Percentiles rank a stretch among this genome's conserved stretches.
phyloP scores from a whole-genome alignment of 2,329 filamentous ascomycete species.

The Venturia aucupariae region DNA sequence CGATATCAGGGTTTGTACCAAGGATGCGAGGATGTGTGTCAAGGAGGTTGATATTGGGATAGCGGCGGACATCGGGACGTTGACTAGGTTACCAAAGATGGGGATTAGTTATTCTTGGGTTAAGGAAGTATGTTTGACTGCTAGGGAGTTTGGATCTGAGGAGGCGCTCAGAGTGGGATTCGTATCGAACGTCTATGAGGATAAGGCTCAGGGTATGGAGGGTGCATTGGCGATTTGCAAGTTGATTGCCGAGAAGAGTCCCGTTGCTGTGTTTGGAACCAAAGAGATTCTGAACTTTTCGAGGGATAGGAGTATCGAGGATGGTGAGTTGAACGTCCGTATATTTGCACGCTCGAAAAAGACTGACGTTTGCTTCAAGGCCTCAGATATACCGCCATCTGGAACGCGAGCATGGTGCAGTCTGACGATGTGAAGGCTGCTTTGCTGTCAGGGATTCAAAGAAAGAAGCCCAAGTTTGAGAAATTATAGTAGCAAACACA shows the following conservation, averaged over 20 bases:
- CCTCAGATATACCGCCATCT: slow-evolving; percentile 73
- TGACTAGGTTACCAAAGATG: slow-evolving; percentile 63
- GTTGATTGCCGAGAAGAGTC: slow-evolving; percentile 69
- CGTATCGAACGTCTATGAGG: slow-evolving; percentile 55
- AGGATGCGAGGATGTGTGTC: slow-evolving; percentile 55
- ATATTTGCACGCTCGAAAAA: slow-evolving; percentile 2
- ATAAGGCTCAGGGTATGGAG: slow-evolving; percentile 51
- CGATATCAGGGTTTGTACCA: slow-evolving; percentile 59
- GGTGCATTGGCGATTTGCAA: slow-evolving; percentile 55
- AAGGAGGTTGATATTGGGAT: slow-evolving; percentile 79
- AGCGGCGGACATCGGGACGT: slow-evolving; percentile 69
- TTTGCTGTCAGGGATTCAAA: slow-evolving; percentile 66
- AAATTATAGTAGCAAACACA: slow-evolving; percentile 38
- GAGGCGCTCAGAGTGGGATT: slow-evolving; percentile 65
- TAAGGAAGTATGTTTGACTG: slow-evolving; percentile 67
- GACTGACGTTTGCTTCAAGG: slow-evolving; percentile 34
- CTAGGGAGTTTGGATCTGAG: slow-evolving; percentile 56
- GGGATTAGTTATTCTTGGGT: slow-evolving; percentile 66
- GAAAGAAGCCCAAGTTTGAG: slow-evolving; percentile 70
- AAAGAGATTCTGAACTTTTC: slow-evolving; percentile 81
- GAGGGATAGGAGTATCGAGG: slow-evolving; percentile 65
- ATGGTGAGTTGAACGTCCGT: slow-evolving; percentile 46
- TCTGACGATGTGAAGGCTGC: slow-evolving; percentile 67
- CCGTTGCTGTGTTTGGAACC: slow-evolving; percentile 77
- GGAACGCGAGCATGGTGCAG: slow-evolving; percentile 80